Evolutionary conservation across 2,329 filamentous ascomycete species (phyloP), one percentile per base, ranked within the genome.

Genomic region (Teratosphaeria epicoccoides): DNA sequence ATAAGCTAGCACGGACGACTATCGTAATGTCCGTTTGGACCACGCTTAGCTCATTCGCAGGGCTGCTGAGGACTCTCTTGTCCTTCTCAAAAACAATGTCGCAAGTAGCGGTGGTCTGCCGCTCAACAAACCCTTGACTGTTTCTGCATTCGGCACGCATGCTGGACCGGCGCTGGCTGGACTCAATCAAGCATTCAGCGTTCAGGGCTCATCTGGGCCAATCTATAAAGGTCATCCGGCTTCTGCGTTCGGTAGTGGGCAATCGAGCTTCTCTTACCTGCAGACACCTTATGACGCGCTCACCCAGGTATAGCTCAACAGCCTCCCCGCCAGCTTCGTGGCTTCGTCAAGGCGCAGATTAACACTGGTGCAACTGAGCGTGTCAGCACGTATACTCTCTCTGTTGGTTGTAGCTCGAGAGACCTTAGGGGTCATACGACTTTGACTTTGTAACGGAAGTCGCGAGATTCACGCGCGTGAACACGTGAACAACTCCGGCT

Each of bases 311-410:
- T 87, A n/a, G 33, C 33, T 7, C 78, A 78, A 0, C 71, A 84
- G 22, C 84, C 84, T 0, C 78, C 81, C 58, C 87, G 87, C 68
- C 84, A 88, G 67, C 72, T 88, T 1, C 81, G 82, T 28, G 83
- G 81, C 0, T 88, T 87, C 61, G 77, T 78, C 52, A 87, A 86
- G 67, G 75, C 85, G 0, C 73, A 69, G 47, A 66, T 87, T 2
- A 72, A 78, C 44, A 70, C 76, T 1, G 81, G 79, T 3, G 76
- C 84, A 68, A 75, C 70, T 44, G 76, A 79, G 69, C 71, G 59
- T 6, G 79, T 55, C 6, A 50, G 52, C n/a, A 29, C 11, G n/a
- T 28, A 55, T 22, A 43, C 47, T 25, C 54, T 63, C 14, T 50
- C 52, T 26, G 56, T 59, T 25, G 62, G 63, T 10, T 59, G 62